phyloP scores from a whole-genome alignment of 768 basidiomycete genomes.

The Daedalea quercina region DNA sequence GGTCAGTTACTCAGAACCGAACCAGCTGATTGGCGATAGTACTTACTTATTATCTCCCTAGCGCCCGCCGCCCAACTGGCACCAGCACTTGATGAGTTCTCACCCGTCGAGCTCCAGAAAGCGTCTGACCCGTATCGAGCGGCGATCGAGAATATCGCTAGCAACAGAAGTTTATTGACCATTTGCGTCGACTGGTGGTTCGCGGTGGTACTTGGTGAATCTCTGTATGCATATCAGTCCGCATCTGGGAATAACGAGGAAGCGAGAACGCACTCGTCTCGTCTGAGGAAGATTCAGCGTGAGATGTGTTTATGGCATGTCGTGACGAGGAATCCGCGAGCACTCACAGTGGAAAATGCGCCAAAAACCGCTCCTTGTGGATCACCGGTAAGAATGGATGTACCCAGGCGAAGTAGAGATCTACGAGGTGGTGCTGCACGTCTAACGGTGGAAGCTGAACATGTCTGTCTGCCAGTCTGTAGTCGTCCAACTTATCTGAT shows the following conservation, averaged over 20 bases:
- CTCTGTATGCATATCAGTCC: background rate
- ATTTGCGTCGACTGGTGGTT: conserved; percentile 26
- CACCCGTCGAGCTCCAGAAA: conserved; percentile 32
- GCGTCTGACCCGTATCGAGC: conserved; percentile 55
- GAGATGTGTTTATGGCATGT: background rate
- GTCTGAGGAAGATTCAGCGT: background rate
- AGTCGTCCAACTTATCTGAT: background rate
- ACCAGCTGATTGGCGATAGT: no score
- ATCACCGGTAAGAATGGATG: conserved; percentile 81
- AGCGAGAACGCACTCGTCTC: background rate
- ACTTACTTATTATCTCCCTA: conserved; percentile 54
- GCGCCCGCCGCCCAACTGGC: conserved; percentile 59
- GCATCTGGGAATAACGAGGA: background rate
- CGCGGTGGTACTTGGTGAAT: background rate
- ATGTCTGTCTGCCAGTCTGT: conserved; percentile 1
- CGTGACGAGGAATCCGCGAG: background rate
- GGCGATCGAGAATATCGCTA: conserved; percentile 78
- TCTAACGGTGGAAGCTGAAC: conserved; percentile 47
- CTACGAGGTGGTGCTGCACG: conserved; percentile 61
- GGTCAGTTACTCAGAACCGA: no score
- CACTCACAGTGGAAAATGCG: conserved; percentile 34
- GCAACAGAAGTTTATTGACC: conserved; percentile 59
- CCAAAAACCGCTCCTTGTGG: conserved; percentile 63
- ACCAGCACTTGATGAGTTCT: conserved; percentile 66
- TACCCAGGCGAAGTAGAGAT: conserved; percentile 75